These are phyloP conservation scores for Xylariaceae sp. DNA, from an alignment of 2,329 filamentous ascomycete genomes.

Conservation along the genomic window DNA sequence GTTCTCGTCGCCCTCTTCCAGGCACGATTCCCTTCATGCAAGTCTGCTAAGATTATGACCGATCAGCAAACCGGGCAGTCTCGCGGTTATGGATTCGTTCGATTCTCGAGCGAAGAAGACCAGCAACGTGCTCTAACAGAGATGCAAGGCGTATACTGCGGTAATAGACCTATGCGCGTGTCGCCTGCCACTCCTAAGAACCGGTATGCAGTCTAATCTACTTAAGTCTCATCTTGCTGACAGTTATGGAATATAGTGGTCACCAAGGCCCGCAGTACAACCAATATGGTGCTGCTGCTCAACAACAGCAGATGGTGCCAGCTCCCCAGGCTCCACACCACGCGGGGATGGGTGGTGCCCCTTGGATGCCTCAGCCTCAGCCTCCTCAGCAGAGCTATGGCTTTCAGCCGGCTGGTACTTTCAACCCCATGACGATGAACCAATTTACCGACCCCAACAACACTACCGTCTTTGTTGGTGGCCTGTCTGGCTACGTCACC, in stretches of 20 bases:
- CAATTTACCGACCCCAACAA: slow-evolving; percentile 99
- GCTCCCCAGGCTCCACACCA: slow-evolving; percentile 51
- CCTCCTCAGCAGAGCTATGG: slow-evolving; percentile 47
- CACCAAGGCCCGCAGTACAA: slow-evolving; percentile 51
- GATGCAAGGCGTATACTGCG: slow-evolving; percentile 99
- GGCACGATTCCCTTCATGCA: slow-evolving; percentile 94
- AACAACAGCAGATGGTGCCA: slow-evolving; percentile 50
- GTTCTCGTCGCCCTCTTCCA: slow-evolving; percentile 97
- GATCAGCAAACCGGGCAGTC: slow-evolving; percentile 98
- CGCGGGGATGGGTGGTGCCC: slow-evolving; percentile 45
- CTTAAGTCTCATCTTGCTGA: background rate
- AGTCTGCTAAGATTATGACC: slow-evolving; percentile 99
- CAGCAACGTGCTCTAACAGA: slow-evolving; percentile 95
- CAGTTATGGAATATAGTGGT: slow-evolving; percentile 36
- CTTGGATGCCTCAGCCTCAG: slow-evolving; percentile 53
- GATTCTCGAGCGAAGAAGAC: slow-evolving; percentile 93
- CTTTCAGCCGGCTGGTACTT: slow-evolving; percentile 50
- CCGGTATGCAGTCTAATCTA: slow-evolving; percentile 51
- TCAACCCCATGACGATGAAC: slow-evolving; percentile 77
- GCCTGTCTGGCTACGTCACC: slow-evolving; percentile 95
- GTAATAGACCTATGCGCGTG: slow-evolving; percentile 98
- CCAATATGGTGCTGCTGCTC: slow-evolving; percentile 43
- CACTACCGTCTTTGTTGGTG: slow-evolving; percentile 97
- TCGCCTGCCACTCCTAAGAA: slow-evolving; percentile 98
- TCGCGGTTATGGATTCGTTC: slow-evolving; percentile 96